Conservation (phyloP, 345 rosid species). For the Brassica incana region DNA sequence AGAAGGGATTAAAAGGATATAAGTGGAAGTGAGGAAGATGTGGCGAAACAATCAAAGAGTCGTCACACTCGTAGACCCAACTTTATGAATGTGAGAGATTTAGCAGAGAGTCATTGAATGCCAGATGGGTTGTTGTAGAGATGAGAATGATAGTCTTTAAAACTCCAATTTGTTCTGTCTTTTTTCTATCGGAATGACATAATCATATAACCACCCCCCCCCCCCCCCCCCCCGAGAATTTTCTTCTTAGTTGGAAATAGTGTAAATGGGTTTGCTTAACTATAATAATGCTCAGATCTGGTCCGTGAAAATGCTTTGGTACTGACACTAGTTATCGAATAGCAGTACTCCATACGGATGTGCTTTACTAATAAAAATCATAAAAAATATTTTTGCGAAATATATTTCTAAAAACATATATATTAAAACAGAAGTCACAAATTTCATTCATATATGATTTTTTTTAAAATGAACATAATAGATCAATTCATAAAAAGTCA, state of each 20-base stretch:
- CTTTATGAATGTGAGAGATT: conserved; percentile 36
- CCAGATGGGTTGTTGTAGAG: conserved; percentile 36
- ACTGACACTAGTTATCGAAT: background rate
- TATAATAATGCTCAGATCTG: conserved; percentile 21
- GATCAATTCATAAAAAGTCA: no score
- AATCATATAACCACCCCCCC: no score
- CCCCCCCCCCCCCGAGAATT: background rate
- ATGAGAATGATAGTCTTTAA: conserved; percentile 28
- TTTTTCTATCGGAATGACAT: conserved; percentile 5
- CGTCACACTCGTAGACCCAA: conserved; percentile 41
- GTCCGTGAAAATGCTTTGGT: conserved; percentile 3
- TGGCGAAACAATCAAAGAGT: conserved; percentile 38
- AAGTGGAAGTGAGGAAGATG: conserved; percentile 23
- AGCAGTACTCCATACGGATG: background rate
- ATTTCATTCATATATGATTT: no score
- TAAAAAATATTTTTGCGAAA: background rate
- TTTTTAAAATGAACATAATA: no score
- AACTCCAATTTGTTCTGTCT: background rate
- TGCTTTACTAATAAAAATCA: background rate
- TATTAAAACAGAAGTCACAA: no score
- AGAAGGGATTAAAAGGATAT: conserved; percentile 4
- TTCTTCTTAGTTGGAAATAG: background rate
- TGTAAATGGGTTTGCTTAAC: background rate
- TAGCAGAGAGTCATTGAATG: conserved; percentile 22
- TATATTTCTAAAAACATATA: background rate